Percentiles rank a stretch among this genome's conserved stretches.
phyloP scores from a whole-genome alignment of 129 eudicot genomes.

The Oenanthe sinensis region DNA sequence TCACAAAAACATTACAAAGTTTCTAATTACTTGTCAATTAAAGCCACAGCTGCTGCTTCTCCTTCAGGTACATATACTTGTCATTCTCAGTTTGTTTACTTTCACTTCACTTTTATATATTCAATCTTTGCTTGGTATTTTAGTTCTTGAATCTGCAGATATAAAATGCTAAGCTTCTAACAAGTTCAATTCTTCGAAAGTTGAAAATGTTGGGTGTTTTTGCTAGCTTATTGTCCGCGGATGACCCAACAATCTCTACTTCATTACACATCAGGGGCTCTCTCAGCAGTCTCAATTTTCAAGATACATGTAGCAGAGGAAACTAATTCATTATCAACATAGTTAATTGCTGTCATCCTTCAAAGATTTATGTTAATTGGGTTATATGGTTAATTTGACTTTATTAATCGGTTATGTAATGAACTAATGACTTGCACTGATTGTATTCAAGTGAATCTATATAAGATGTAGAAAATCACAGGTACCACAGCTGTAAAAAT shows the following conservation, averaged over 20 bases:
- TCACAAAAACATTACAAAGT: background rate
- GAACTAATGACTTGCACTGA: background rate
- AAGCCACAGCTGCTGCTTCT: slow-evolving; percentile 4
- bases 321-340: too few relatives aligned
- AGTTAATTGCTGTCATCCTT: background rate
- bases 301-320: too few relatives aligned
- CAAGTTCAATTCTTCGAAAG: background rate
- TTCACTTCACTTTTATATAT: background rate
- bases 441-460: too few relatives aligned
- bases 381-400: background rate
- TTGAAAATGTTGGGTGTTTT: background rate
- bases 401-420: background rate
- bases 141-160: background rate
- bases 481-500: background rate
- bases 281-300: too few relatives aligned
- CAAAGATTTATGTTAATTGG: background rate
- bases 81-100: background rate
- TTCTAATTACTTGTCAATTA: background rate
- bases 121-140: background rate
- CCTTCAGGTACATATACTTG: background rate
- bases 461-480: background rate
- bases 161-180: background rate
- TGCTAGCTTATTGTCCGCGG: background rate
- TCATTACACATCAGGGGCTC: background rate
- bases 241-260: background rate